A percentile compares a stretch with the other conserved stretches of the same genome.
Evolutionary conservation across 148 eudicot genomes (phyloP).

Genomic region (Persicaria tinctoria): DNA sequence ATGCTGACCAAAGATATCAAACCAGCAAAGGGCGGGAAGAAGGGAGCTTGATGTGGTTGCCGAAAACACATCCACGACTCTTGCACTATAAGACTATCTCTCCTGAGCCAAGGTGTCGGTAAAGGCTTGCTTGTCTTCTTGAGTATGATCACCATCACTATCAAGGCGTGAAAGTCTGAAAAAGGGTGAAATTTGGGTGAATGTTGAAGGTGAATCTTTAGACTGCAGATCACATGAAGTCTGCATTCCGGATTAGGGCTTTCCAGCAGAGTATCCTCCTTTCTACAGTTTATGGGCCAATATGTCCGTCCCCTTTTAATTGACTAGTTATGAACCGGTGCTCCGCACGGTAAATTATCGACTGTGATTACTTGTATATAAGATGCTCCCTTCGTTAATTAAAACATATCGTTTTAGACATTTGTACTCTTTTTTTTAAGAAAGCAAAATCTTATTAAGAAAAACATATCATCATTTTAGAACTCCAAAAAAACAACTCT

Average conservation of each 20-base stretch:
- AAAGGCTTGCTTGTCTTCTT: too few relatives aligned
- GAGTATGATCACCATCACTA: background rate
- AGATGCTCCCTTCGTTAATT: too few relatives aligned
- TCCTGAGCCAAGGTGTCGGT: too few relatives aligned
- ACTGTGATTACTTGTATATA: too few relatives aligned
- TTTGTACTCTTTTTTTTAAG: too few relatives aligned
- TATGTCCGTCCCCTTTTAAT: too few relatives aligned
- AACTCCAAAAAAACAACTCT: too few relatives aligned
- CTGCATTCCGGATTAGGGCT: background rate
- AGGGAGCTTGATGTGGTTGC: conserved; percentile 31
- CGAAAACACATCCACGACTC: background rate
- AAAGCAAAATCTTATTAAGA: too few relatives aligned
- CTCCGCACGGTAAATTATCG: too few relatives aligned
- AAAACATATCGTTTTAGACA: too few relatives aligned
- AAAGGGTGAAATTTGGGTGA: background rate
- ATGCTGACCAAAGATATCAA: conserved; percentile 90
- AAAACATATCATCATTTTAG: too few relatives aligned
- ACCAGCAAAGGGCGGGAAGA: conserved; percentile 53
- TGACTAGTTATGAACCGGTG: too few relatives aligned
- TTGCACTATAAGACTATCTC: background rate
- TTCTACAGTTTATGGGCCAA: background rate
- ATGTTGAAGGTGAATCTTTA: background rate
- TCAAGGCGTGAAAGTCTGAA: background rate
- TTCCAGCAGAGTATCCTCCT: background rate
- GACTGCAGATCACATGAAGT: background rate